phyloP scores from a whole-genome alignment of 208 protist genomes.

The Trypanosoma theileri region DNA sequence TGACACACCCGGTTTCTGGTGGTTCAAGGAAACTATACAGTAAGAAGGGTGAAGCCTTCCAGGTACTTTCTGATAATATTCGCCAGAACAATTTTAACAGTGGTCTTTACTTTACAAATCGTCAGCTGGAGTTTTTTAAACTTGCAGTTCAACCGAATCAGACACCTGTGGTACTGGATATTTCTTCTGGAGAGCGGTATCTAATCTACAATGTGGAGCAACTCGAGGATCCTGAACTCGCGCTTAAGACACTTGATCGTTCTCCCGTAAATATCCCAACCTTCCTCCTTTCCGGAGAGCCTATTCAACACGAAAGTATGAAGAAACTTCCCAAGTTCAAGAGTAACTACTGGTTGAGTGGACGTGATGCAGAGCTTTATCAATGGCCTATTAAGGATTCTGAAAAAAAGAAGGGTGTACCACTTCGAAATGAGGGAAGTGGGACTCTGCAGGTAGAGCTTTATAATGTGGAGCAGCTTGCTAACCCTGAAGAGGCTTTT shows the following conservation, averaged over 20 bases:
- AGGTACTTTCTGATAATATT: constrained; percentile 68
- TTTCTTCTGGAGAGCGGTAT: constrained; percentile 63
- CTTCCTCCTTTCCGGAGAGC: constrained; percentile 82
- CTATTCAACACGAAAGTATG: constrained; percentile 64
- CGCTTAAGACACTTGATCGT: constrained; percentile 81
- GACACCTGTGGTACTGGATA: constrained; percentile 65
- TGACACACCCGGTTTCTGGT: constrained; percentile 74
- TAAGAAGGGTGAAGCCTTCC: constrained; percentile 59
- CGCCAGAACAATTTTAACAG: constrained; percentile 86
- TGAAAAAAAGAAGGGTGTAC: constrained; percentile 77
- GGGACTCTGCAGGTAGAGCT: constrained; percentile 72
- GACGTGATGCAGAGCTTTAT: constrained; percentile 83
- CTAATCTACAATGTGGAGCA: constrained; percentile 89
- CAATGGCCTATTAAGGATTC: constrained; percentile 84
- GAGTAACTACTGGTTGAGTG: constrained; percentile 89
- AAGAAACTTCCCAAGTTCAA: constrained; percentile 80
- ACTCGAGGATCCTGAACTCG: constrained; percentile 80
- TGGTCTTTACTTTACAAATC: constrained; percentile 85
- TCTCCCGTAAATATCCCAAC: constrained; percentile 76
- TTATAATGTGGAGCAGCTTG: constrained; percentile 89
- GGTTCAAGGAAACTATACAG: constrained; percentile 76
- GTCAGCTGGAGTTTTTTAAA: constrained; percentile 85
- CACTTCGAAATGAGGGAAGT: constrained; percentile 49
- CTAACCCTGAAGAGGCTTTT: constrained; percentile 84
- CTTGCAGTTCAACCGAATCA: constrained; percentile 64